A percentile compares a stretch with the other conserved stretches of the same genome.
These are phyloP conservation scores for Tuber microsphaerosporum DNA, from an alignment of 495 filamentous ascomycete genomes.

Conservation along the genomic window DNA sequence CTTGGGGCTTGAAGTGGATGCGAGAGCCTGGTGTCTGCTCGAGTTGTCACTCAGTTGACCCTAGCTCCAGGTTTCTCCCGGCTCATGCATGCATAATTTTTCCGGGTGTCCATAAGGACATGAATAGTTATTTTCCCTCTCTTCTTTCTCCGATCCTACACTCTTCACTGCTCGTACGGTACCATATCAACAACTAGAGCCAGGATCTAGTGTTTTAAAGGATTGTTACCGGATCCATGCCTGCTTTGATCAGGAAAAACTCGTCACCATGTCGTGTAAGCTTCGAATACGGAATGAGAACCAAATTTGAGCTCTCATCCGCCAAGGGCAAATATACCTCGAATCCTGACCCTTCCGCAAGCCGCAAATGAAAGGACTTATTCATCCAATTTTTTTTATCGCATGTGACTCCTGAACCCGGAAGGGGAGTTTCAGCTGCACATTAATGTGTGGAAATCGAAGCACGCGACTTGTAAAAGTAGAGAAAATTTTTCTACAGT, in stretches of 20 bases:
- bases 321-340: conserved; percentile 14
- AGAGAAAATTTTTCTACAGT: background rate
- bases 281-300: conserved; percentile 20
- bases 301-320: conserved; percentile 20
- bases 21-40: conserved; percentile 8
- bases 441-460: conserved; percentile 29
- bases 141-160: background rate
- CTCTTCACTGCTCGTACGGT: background rate
- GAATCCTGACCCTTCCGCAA: conserved; percentile 15
- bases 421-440: conserved; percentile 28
- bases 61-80: conserved; percentile 22
- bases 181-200: background rate
- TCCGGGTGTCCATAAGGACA: background rate
- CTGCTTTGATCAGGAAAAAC: background rate
- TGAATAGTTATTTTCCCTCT: background rate
- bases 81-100: conserved; percentile 20
- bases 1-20: conserved; percentile 10
- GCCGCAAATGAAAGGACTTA: conserved; percentile 29
- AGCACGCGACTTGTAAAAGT: conserved; percentile 20
- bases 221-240: background rate
- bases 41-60: conserved; percentile 2
- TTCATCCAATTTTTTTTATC: conserved; percentile 14
- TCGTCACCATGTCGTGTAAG: conserved; percentile 14
- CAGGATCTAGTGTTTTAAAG: background rate
- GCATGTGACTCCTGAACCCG: conserved; percentile 30